phyloP scores from a whole-genome alignment of 768 basidiomycete genomes.

The Mycena chlorophos region DNA sequence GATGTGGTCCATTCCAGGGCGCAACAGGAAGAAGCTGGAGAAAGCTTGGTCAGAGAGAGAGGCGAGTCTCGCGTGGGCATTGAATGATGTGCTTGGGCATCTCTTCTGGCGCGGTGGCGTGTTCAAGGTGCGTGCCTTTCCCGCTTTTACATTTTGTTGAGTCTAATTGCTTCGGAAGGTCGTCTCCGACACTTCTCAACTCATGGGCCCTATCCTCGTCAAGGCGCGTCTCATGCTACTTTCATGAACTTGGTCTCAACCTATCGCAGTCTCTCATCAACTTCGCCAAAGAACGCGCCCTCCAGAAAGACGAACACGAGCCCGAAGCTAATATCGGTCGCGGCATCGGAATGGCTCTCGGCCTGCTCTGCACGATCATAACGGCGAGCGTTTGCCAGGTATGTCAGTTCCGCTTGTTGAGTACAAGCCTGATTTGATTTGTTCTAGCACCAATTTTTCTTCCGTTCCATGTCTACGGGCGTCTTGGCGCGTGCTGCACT shows the following conservation, averaged over 20 bases:
- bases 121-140: slow-evolving; percentile 46
- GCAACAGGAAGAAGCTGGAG: slow-evolving; percentile 33
- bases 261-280: slow-evolving; percentile 65
- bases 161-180: slow-evolving; percentile 40
- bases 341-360: slow-evolving; percentile 61
- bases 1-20: slow-evolving; percentile 38
- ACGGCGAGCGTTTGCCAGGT: slow-evolving; percentile 55
- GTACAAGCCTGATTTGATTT: no score
- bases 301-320: slow-evolving; percentile 37
- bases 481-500: slow-evolving; percentile 65
- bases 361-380: slow-evolving; percentile 51
- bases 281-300: slow-evolving; percentile 51
- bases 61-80: slow-evolving; percentile 57
- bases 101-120: slow-evolving; percentile 65
- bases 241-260: no score
- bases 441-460: slow-evolving; percentile 81
- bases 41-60: slow-evolving; percentile 45
- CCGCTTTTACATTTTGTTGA: neutral
- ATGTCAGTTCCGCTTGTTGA: no score
- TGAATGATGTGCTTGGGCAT: slow-evolving; percentile 59
- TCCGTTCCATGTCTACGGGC: slow-evolving; percentile 69
- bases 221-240: no score
- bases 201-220: slow-evolving; percentile 64
- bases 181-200: slow-evolving; percentile 57
- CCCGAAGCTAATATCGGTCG: slow-evolving; percentile 44